Evolutionary conservation across 2,329 filamentous ascomycete species (phyloP).

Genomic region (Xylariales sp.): DNA sequence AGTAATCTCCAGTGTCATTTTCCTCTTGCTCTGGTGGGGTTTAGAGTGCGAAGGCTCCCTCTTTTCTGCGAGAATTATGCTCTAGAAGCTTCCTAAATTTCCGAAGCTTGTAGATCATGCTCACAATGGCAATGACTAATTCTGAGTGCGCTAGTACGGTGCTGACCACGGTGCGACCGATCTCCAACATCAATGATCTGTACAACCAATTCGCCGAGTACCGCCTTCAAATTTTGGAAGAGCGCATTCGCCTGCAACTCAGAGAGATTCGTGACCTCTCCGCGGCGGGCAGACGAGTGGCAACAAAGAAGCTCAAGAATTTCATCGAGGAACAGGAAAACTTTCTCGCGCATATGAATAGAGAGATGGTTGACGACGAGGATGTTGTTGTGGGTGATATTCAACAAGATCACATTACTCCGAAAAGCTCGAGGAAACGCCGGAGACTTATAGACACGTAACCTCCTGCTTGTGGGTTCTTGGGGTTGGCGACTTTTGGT

Average conservation of each 20-base stretch:
- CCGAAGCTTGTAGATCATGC: too few species aligned
- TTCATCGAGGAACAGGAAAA: slow-evolving; percentile 51
- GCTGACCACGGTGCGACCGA: slow-evolving; percentile 67
- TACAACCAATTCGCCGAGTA: slow-evolving; percentile 73
- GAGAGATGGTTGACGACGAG: slow-evolving; percentile 50
- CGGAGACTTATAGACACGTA: slow-evolving; percentile 17
- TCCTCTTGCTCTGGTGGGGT: too few species aligned
- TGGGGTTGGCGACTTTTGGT: too few species aligned
- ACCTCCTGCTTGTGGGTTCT: too few species aligned
- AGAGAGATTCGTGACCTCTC: slow-evolving; percentile 55
- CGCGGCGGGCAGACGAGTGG: slow-evolving; percentile 44
- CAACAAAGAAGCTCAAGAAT: slow-evolving; percentile 48
- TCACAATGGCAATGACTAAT: background rate
- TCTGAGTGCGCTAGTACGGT: slow-evolving; percentile 54
- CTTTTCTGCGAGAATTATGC: too few species aligned
- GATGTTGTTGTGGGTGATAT: slow-evolving; percentile 42
- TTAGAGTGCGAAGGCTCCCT: too few species aligned
- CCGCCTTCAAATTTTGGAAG: slow-evolving; percentile 71
- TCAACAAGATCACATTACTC: slow-evolving; percentile 42
- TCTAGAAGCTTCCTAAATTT: too few species aligned
- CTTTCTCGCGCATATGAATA: slow-evolving; percentile 52
- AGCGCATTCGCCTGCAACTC: slow-evolving; percentile 62
- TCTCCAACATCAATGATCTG: slow-evolving; percentile 67
- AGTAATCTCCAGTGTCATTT: background rate
- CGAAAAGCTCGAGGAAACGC: slow-evolving; percentile 29